Conservation (phyloP, 2,329 filamentous ascomycete species). For the Cadophora gregata region DNA sequence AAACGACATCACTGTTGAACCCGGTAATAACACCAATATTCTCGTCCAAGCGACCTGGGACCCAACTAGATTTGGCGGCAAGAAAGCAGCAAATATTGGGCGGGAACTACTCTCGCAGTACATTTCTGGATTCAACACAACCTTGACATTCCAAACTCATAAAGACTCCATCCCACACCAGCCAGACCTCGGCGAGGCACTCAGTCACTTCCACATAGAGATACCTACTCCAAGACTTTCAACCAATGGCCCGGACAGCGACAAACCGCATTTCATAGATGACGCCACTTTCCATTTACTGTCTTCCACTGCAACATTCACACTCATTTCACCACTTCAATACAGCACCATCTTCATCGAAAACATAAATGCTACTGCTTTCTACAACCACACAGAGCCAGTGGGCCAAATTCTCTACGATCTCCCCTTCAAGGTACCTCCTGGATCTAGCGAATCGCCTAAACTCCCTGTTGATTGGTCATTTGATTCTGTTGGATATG, state of each 20-base stretch:
- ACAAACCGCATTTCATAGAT: conserved; percentile 74
- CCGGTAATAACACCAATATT: conserved; percentile 76
- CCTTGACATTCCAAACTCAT: conserved; percentile 75
- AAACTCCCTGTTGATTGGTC: conserved; percentile 83
- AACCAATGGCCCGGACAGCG: conserved; percentile 56
- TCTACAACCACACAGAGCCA: conserved; percentile 79
- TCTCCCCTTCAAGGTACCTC: conserved; percentile 76
- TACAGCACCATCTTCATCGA: conserved; percentile 79
- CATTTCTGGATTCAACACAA: conserved; percentile 86
- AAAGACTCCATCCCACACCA: conserved; percentile 74
- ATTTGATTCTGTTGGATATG: conserved; percentile 79
- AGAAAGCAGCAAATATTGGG: conserved; percentile 65
- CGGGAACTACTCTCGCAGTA: conserved; percentile 82
- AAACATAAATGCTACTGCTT: conserved; percentile 81
- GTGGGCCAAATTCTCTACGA: conserved; percentile 80
- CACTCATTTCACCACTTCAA: conserved; percentile 77
- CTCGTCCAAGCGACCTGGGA: conserved; percentile 76
- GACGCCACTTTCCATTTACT: conserved; percentile 87
- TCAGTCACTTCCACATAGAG: conserved; percentile 74
- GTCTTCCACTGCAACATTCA: conserved; percentile 85
- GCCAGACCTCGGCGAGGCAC: conserved; percentile 72
- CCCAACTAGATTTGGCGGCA: conserved; percentile 66
- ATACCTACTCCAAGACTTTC: conserved; percentile 73
- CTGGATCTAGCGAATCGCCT: conserved; percentile 75
- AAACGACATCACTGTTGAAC: conserved; percentile 64